Evolutionary conservation across 1,139 yeast genomes (phyloP), one percentile per base, ranked within the genome.

Genomic region (Suhomyces anneliseae): DNA sequence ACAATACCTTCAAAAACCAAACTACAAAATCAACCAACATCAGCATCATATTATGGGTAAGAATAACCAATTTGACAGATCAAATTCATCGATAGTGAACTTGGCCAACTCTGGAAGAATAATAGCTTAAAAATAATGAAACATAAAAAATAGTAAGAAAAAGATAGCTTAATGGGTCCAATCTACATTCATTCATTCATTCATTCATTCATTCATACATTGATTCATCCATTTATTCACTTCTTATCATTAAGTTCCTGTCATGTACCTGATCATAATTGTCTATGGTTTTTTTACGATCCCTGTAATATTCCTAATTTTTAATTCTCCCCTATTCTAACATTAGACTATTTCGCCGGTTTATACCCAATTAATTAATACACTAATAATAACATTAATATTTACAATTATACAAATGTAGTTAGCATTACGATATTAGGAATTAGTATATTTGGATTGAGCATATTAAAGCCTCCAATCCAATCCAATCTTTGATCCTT

Each of bases 31-130:
- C 27, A 44, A 42, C 33, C 32, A 29, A 7, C 47, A 47, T 27
- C 49, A 43, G 10, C 48, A 45, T 26, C 45, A 42, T 34, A 33
- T 39, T 33, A 40, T 43, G 14, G 42, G 43, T 11, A 38, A 35
- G 32, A 43, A 40, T 14, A 39, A 39, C 4, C 38, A 37, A 19
- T 43, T 40, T 24, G 46, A 43, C 11, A 45, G 54, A 36, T 45
- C 47, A 10, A 29, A 14, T 31, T 44, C 49, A 6, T 44, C 51
- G 2, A 46, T 48, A 34, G 42, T 46, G 42, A 46, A 46, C 36
- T 36, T 46, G 27, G 45, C 49, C 10, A 48, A 42, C 11, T 41
- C 49, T 8, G 51, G 51, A 29, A 43, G 51, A 39, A 46, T 48
- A 29, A 41, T 43, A 14, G 49, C 51, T 43, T 48, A 39, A 29